Conservation (phyloP, 2,329 filamentous ascomycete genomes). For the Fusarium anguioides region DNA sequence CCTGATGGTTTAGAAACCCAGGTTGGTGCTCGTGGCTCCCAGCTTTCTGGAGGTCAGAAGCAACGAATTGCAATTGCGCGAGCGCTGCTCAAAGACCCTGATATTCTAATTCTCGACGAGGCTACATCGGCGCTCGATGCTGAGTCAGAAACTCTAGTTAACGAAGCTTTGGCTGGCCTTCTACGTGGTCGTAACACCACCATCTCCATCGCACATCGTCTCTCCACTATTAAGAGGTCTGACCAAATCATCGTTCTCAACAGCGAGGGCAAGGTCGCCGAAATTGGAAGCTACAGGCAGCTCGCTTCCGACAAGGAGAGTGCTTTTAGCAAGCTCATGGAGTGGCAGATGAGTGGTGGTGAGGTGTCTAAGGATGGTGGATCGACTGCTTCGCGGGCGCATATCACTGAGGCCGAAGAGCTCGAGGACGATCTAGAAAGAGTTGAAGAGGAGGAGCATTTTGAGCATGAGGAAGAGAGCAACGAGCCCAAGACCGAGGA, state of each 20-base stretch:
- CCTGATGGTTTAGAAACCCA: conserved; percentile 95
- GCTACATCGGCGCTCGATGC: conserved; percentile 95
- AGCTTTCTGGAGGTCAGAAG: conserved; percentile 96
- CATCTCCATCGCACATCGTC: conserved; percentile 94
- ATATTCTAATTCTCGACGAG: conserved; percentile 97
- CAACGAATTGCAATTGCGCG: conserved; percentile 97
- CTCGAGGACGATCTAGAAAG: conserved; percentile 62
- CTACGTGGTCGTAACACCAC: conserved; percentile 92
- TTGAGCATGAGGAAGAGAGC: conserved; percentile 47
- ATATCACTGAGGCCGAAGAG: conserved; percentile 64
- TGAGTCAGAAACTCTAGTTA: conserved; percentile 96
- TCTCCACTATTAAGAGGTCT: conserved; percentile 95
- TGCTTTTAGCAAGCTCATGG: conserved; percentile 95
- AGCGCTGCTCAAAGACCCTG: conserved; percentile 92
- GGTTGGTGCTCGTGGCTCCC: conserved; percentile 90
- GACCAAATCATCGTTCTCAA: conserved; percentile 94
- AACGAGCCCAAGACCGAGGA: conserved; percentile 28
- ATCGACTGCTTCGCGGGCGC: conserved; percentile 48
- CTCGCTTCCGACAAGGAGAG: conserved; percentile 79
- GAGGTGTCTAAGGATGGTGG: conserved; percentile 64
- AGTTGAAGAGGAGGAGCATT: conserved; percentile 50
- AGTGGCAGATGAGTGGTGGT: conserved; percentile 95
- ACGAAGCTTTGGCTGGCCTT: conserved; percentile 84
- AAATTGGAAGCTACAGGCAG: conserved; percentile 85
- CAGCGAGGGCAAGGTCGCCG: conserved; percentile 86